Evolutionary conservation across 805 yeast genomes (phyloP).

Genomic region (Candida vartiovaarae): DNA sequence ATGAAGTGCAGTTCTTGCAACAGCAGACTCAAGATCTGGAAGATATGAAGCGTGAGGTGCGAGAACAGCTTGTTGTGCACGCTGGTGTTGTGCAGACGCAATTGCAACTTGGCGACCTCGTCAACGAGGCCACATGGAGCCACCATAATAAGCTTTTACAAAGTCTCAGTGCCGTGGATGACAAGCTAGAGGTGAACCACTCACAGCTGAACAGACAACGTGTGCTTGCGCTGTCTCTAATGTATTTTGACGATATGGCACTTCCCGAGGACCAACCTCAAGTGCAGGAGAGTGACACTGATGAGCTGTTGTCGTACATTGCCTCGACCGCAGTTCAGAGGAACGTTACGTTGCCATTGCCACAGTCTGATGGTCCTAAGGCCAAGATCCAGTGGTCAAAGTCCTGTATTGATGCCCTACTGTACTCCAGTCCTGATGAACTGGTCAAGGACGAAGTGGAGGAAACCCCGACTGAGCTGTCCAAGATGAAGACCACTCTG

Average conservation of each 20-base stretch:
- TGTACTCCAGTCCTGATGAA: background rate
- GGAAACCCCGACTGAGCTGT: slow-evolving; percentile 8
- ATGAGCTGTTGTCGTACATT: slow-evolving; percentile 21
- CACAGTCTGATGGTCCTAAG: slow-evolving; percentile 8
- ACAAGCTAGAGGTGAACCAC: slow-evolving; percentile 5
- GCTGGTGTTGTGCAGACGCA: background rate
- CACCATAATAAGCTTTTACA: background rate
- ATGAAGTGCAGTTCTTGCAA: slow-evolving; percentile 8
- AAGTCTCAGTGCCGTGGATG: slow-evolving; percentile 2
- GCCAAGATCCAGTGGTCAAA: slow-evolving; percentile 20
- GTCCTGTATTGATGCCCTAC: slow-evolving; percentile 17
- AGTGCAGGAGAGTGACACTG: slow-evolving; percentile 8
- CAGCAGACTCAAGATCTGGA: slow-evolving; percentile 5
- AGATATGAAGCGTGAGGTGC: slow-evolving; percentile 12
- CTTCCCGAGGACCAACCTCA: background rate
- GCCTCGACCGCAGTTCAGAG: slow-evolving; percentile 22
- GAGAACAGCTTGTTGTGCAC: slow-evolving; percentile 12
- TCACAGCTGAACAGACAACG: slow-evolving; percentile 12
- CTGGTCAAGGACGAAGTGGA: background rate
- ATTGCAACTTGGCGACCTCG: background rate
- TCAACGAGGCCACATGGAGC: background rate
- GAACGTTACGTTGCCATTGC: slow-evolving; percentile 17
- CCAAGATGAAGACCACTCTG: slow-evolving; percentile 46
- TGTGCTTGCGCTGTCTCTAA: slow-evolving; percentile 14
- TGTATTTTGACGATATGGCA: slow-evolving; percentile 18